These are phyloP conservation scores for Stemphylium beticola DNA, from an alignment of 2,329 filamentous ascomycete genomes.

Conservation along the genomic window DNA sequence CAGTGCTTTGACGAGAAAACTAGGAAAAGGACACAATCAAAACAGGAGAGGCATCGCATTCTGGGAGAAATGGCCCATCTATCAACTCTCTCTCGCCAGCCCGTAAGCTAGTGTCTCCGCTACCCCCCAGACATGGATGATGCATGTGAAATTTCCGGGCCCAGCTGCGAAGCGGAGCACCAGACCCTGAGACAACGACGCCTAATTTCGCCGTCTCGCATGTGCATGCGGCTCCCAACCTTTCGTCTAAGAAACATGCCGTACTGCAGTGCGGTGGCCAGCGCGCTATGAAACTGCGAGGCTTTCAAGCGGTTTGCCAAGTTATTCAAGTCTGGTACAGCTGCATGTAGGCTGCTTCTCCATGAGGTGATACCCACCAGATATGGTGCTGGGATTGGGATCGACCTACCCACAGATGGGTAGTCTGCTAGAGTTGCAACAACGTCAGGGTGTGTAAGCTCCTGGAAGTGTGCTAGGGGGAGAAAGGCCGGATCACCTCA, in stretches of 20 bases:
- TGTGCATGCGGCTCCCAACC: slow-evolving; percentile 19
- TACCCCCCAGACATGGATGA: slow-evolving; percentile 19
- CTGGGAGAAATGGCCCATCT: not conserved
- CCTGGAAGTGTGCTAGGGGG: no score
- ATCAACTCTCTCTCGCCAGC: not conserved
- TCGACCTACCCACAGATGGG: not conserved
- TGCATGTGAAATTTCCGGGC: slow-evolving; percentile 22
- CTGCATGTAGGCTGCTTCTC: not conserved
- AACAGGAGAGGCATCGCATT: no score
- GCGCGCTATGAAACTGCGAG: not conserved
- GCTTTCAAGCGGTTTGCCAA: not conserved
- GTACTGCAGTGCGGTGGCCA: not conserved
- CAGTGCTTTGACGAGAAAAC: slow-evolving; percentile 15
- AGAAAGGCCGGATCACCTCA: no score
- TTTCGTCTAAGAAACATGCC: not conserved
- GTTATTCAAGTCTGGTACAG: not conserved
- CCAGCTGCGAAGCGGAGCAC: slow-evolving; percentile 16
- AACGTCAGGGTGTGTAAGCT: not conserved
- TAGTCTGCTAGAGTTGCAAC: not conserved
- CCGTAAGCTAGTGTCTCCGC: slow-evolving; percentile 12
- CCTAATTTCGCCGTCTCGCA: slow-evolving; percentile 14
- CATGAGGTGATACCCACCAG: not conserved
- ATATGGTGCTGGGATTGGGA: not conserved
- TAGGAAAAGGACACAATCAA: not conserved
- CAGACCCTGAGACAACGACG: slow-evolving; percentile 18